Conservation (phyloP, 805 yeast species). For the Hyphopichia homilentoma region DNA sequence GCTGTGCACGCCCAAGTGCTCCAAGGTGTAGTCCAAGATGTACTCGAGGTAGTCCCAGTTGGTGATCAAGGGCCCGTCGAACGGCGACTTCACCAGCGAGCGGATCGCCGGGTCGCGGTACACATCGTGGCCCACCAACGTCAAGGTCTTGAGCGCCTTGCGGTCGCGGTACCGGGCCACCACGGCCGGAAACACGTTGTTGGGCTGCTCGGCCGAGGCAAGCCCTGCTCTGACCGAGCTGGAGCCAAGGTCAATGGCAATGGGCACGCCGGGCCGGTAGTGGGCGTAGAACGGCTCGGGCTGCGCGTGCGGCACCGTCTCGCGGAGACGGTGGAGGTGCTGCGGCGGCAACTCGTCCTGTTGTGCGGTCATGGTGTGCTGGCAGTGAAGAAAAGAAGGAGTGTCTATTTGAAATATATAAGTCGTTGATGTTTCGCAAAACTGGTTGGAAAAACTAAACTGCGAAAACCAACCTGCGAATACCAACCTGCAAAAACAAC, state of each 20-base stretch:
- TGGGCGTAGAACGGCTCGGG: conserved; percentile 46
- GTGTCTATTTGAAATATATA: too few species aligned
- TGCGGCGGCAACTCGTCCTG: conserved; percentile 37
- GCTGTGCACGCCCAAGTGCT: conserved; percentile 64
- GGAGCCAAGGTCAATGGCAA: conserved; percentile 86
- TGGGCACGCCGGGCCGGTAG: conserved; percentile 60
- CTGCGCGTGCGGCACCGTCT: conserved; percentile 29
- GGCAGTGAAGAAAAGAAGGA: too few species aligned
- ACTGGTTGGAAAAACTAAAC: too few species aligned
- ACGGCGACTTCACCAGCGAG: conserved; percentile 72
- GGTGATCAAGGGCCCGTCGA: conserved; percentile 79
- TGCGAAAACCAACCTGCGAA: too few species aligned
- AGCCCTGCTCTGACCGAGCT: conserved; percentile 58
- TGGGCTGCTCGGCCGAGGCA: conserved; percentile 43
- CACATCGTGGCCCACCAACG: conserved; percentile 81
- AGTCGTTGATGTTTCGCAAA: too few species aligned
- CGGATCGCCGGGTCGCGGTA: conserved; percentile 66
- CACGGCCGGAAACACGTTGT: conserved; percentile 63
- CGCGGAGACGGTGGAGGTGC: conserved; percentile 38
- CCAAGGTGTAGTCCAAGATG: conserved; percentile 78
- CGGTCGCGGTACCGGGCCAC: conserved; percentile 79
- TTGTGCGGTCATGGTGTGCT: conserved; percentile 7
- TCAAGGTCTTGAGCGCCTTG: conserved; percentile 53
- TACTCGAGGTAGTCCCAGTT: conserved; percentile 92
- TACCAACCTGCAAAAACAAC: too few species aligned